Base-by-base conservation (phyloP, 2,329 filamentous ascomycete species). In the Fusarium oxysporum region DNA sequence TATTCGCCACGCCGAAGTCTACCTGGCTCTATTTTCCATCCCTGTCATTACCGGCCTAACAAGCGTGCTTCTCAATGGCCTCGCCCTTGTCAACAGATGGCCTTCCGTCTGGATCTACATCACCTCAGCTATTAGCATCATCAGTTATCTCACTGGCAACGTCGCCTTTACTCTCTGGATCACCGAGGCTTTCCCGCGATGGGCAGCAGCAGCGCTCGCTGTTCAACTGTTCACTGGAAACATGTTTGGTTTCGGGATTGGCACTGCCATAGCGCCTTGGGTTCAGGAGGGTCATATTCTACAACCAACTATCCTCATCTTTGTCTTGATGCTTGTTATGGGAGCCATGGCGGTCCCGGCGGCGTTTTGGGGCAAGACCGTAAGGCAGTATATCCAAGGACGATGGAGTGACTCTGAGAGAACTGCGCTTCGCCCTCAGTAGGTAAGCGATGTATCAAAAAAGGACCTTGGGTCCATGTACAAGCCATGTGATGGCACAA, bases 141-240 rank as follows among this genome's bases (percentile, higher is more conserved):
- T 74, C 1, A 74, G 72, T 16, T 74, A 61, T 7, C 33, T 74
- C 0, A 72, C 71, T 0, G 72, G 72, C 0, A 72, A 67, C 12
- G 68, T 74, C 10, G 72, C 72, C 1, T 74, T 74, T 25, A 74
- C 57, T 3, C 32, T 74, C 3, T 74, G 72, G 72, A 74, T 72
- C 8, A 74, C 72, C 1, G 72, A 74, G n/a, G 72, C 72, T 0
- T 72, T 74, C 11, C 72, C 71, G 0, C 62, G 53, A 28, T 74
- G 71, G 72, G 72, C 72, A 0, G 71, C 61, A 0, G 72, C 72
- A 1, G 71, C 71, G 5, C 14, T 72, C 5, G 61, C 68, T 6
- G 68, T 74, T 3, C 72, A 74, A 4, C 11, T 74, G 0, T 74
- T 74, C 1, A 45, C 54, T 1, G 55, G 65, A 16, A 74, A 74